Evolutionary conservation across 352 stramenopile species (phyloP).

Genomic region (Pseudoperonospora humuli): DNA sequence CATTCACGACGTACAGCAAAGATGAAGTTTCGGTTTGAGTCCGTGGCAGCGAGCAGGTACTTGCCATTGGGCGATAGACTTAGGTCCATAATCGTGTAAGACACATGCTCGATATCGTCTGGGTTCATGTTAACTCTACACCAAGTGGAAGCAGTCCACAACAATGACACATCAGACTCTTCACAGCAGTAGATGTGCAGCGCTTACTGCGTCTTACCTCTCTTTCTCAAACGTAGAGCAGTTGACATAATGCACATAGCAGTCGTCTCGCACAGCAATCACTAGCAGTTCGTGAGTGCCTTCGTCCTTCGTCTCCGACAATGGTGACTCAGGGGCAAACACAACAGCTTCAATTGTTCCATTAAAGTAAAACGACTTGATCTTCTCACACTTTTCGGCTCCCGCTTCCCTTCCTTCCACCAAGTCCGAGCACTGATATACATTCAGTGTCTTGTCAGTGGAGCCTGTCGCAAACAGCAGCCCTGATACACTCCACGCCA

Average conservation of each 20-base stretch:
- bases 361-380: slow-evolving; percentile 85
- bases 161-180: background rate
- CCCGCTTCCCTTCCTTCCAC: slow-evolving; percentile 1
- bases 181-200: background rate
- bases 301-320: background rate
- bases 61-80: slow-evolving; percentile 63
- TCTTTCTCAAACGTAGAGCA: slow-evolving; percentile 74
- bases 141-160: background rate
- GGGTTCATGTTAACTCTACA: slow-evolving; percentile 81
- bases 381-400: slow-evolving; percentile 34
- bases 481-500: slow-evolving; percentile 52
- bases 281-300: slow-evolving; percentile 37
- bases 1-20: slow-evolving; percentile 36
- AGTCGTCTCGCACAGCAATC: slow-evolving; percentile 70
- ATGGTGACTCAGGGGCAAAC: slow-evolving; percentile 39
- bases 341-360: slow-evolving; percentile 57
- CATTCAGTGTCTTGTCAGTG: slow-evolving; percentile 65
- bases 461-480: slow-evolving; percentile 60
- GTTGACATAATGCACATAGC: slow-evolving; percentile 81
- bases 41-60: slow-evolving; percentile 71
- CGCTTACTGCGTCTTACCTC: slow-evolving; percentile 25
- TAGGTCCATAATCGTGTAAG: slow-evolving; percentile 83
- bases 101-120: slow-evolving; percentile 80
- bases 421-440: slow-evolving; percentile 46
- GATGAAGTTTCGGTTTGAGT: slow-evolving; percentile 78